Evolutionary conservation across 129 eudicot genomes (phyloP), one percentile per base, ranked within the genome.

Genomic region (Flaveria linearis): DNA sequence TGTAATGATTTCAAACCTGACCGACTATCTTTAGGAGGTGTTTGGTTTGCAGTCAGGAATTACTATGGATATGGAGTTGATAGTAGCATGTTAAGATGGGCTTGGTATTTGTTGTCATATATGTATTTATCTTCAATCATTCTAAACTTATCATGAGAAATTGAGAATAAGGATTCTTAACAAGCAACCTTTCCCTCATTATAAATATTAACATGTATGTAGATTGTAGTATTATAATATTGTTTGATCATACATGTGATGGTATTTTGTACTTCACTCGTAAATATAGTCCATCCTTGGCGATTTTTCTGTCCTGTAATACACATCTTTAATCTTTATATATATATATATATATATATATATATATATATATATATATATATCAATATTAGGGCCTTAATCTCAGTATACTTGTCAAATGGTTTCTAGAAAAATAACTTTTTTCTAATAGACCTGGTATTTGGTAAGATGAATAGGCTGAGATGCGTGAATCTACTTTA

Each of bases 401-500:
- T 60, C 69, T 73, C 42, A 56, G 17, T 73, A 4, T 18, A 73
- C 42, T 36, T 6, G 2, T 73, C 25, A 7, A 58, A 43, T 60
- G 28, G 20, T 58, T 72, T 71, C 52, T 78, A 4, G 42, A 17
- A 49, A 58, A 16, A 20, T 43, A 16, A 13, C 52, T 51, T 30
- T 12, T 33, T 57, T 20, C 16, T 3, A 22, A 16, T 69, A 46
- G 56, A 11, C 51, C 70, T 30, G 41, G 43, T 7, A 15, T 55
- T 71, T 63, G 55, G 14, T 18, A 50, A 66, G 69, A 80, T 33
- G 60, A 42, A 70, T 69, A 14, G 55, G 45, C 70, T 78, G n/a
- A 76, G 17, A 23, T 58, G 72, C 52, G 41, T 74, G 45, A 28
- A 36, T 76, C 12, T 75, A 47, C 83, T 22, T 13, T 80, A 84